Evolutionary conservation across 139 green algal genomes (phyloP).

Genomic region (Tetradesmus obliquus): DNA sequence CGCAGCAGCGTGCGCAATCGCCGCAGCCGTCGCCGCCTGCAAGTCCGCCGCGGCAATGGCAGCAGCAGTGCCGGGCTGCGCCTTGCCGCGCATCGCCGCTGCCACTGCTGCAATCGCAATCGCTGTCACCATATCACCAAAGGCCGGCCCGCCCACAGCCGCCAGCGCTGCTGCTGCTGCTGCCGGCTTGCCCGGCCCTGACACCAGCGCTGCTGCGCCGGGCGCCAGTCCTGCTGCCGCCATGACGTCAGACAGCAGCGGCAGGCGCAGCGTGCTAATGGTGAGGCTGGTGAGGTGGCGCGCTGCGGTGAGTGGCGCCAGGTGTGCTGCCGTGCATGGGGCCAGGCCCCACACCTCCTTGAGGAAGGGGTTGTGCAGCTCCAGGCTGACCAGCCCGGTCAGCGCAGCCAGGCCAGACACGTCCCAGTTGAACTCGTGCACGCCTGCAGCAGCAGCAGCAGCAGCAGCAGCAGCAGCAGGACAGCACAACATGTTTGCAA

Average conservation of each 20-base stretch:
- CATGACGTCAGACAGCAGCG: neutral
- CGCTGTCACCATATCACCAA: neutral
- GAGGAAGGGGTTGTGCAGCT: conserved; percentile 42
- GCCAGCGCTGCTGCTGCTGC: conserved; percentile 26
- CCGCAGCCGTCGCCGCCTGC: conserved; percentile 9
- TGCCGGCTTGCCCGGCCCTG: neutral
- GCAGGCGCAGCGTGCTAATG: conserved; percentile 24
- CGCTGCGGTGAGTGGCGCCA: conserved; percentile 22
- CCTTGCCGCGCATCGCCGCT: neutral
- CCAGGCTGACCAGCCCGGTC: neutral
- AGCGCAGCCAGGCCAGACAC: neutral
- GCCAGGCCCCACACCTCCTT: conserved; percentile 36
- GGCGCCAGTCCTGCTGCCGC: conserved; percentile 25
- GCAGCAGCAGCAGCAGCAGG: neutral
- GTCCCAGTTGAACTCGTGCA: conserved; percentile 29
- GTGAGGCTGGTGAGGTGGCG: conserved; percentile 33
- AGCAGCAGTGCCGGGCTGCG: neutral
- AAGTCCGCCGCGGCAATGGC: neutral
- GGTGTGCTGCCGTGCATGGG: conserved; percentile 14
- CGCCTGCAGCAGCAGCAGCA: neutral
- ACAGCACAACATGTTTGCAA: too few species aligned
- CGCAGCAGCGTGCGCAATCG: neutral
- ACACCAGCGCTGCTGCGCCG: neutral
- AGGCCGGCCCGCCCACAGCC: neutral
- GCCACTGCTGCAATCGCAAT: neutral